Conservation (phyloP, 352 stramenopile species). For the Globisporangium uncinulatum region DNA sequence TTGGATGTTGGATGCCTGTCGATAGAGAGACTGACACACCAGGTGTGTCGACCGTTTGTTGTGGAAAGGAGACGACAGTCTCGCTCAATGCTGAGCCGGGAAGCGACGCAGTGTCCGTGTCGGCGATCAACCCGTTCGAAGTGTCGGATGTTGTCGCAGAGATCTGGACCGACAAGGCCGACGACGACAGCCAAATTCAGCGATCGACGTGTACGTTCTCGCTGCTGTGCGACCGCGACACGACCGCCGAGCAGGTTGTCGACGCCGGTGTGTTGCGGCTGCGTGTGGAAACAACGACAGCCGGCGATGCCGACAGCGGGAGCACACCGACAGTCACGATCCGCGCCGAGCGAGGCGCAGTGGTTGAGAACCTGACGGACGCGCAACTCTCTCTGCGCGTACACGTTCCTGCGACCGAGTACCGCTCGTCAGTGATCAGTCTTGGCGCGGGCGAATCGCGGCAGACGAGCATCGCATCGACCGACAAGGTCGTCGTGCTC, state of each 20-base stretch:
- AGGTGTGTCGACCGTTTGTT: not conserved
- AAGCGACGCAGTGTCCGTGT: constrained; percentile 19
- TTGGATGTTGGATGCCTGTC: not conserved
- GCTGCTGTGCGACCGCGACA: constrained; percentile 8
- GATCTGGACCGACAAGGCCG: not conserved
- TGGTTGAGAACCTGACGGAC: constrained; percentile 12
- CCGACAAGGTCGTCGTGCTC: constrained; percentile 10
- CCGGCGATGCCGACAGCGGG: constrained; percentile 1
- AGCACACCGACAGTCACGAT: constrained; percentile 27
- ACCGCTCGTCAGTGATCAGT: not conserved
- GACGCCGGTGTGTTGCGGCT: constrained; percentile 26
- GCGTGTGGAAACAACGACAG: constrained; percentile 10
- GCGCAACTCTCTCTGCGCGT: constrained; percentile 5
- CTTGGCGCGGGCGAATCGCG: constrained; percentile 5
- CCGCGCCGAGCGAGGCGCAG: constrained; percentile 15
- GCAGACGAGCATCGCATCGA: constrained; percentile 8
- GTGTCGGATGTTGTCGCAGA: constrained; percentile 16
- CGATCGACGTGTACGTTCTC: constrained; percentile 1
- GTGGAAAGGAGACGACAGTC: not conserved
- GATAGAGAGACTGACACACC: not conserved
- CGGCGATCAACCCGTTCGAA: constrained; percentile 37
- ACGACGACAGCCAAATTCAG: not conserved
- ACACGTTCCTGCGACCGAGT: constrained; percentile 4
- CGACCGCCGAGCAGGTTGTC: constrained; percentile 24
- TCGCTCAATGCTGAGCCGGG: constrained; percentile 17